These are phyloP conservation scores for Metarhizium album DNA, from an alignment of 2,329 filamentous ascomycete genomes.

Conservation along the genomic window DNA sequence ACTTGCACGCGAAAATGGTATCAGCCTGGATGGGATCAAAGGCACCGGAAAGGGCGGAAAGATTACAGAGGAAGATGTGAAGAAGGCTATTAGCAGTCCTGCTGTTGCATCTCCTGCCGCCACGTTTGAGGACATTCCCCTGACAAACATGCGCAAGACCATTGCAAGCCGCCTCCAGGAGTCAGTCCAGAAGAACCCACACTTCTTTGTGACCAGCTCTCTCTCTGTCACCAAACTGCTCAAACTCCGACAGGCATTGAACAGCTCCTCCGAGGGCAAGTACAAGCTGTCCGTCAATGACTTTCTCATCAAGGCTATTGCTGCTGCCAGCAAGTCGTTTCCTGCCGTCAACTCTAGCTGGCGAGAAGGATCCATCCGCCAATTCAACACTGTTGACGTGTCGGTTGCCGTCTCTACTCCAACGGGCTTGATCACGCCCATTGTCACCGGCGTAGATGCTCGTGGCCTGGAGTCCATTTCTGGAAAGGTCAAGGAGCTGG, in stretches of 20 bases:
- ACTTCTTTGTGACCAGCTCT: conserved; percentile 90
- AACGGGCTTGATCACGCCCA: conserved; percentile 89
- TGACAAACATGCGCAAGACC: conserved; percentile 93
- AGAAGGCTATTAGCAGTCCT: conserved; percentile 62
- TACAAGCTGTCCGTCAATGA: conserved; percentile 99
- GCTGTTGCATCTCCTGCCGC: conserved; percentile 47
- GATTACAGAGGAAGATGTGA: conserved; percentile 86
- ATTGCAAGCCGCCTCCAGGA: conserved; percentile 84
- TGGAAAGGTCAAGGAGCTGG: conserved; percentile 83
- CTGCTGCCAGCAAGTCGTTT: conserved; percentile 81
- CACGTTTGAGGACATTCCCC: conserved; percentile 72
- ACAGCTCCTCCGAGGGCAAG: conserved; percentile 76
- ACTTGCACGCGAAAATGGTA: conserved; percentile 74
- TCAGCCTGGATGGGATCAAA: conserved; percentile 69
- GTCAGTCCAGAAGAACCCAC: conserved; percentile 87
- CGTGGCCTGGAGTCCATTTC: conserved; percentile 87
- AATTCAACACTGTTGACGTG: conserved; percentile 88
- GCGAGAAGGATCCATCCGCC: conserved; percentile 81
- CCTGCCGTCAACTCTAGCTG: conserved; percentile 94
- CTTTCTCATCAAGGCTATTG: conserved; percentile 96
- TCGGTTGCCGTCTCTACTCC: conserved; percentile 93
- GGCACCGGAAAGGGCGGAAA: conserved; percentile 76
- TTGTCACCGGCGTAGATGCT: conserved; percentile 79
- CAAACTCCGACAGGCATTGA: conserved; percentile 90
- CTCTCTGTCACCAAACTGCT: conserved; percentile 91